Evolutionary conservation across 2,329 filamentous ascomycete genomes (phyloP).

Genomic region (Aspergillus japonicus): DNA sequence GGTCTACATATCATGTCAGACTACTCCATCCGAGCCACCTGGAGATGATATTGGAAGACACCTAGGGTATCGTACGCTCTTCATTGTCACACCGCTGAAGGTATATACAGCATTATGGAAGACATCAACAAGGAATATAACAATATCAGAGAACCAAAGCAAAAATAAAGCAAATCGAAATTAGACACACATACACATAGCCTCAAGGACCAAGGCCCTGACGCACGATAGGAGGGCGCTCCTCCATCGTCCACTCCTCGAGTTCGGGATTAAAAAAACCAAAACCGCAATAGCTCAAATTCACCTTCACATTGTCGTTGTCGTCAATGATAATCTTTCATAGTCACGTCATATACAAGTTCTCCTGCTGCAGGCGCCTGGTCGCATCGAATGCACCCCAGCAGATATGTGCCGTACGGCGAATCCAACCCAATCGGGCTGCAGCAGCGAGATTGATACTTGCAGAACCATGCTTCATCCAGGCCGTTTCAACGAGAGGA

Average conservation of each 20-base stretch:
- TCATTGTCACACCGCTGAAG: slow-evolving; percentile 38
- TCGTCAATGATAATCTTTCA: slow-evolving; percentile 16
- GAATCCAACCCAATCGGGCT: not conserved
- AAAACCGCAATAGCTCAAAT: slow-evolving; percentile 4
- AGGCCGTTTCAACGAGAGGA: slow-evolving; percentile 1
- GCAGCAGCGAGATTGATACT: slow-evolving; percentile 4
- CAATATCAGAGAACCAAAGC: slow-evolving; percentile 13
- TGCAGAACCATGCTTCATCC: not conserved
- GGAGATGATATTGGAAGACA: not conserved
- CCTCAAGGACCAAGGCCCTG: not conserved
- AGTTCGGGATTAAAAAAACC: not conserved
- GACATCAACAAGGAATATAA: slow-evolving; percentile 24
- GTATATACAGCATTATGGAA: slow-evolving; percentile 40
- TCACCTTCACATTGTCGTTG: slow-evolving; percentile 1
- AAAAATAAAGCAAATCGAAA: slow-evolving; percentile 13
- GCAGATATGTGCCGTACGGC: slow-evolving; percentile 1
- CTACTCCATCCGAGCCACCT: not conserved
- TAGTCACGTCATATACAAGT: slow-evolving; percentile 17
- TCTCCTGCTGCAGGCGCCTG: slow-evolving; percentile 5
- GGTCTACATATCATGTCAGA: not conserved
- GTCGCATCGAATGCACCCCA: not conserved
- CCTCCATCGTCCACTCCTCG: not conserved
- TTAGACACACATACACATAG: slow-evolving; percentile 13
- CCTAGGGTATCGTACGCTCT: slow-evolving; percentile 38
- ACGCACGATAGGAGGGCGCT: not conserved